phyloP scores from a whole-genome alignment of 2,329 filamentous ascomycete genomes.

The Tolypocladium sp. region DNA sequence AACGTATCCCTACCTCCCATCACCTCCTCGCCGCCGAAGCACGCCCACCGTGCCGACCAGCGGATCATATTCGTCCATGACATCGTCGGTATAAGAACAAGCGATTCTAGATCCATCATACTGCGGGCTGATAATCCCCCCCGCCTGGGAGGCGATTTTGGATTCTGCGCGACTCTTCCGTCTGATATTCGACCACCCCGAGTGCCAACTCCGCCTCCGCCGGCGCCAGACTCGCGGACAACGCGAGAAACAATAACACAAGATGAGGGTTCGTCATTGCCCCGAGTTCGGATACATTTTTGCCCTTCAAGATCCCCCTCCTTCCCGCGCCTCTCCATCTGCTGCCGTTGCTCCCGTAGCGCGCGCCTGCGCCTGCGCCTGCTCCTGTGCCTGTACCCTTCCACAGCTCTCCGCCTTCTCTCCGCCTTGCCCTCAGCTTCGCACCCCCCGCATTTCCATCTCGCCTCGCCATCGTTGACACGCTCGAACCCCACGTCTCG shows the following conservation, averaged over 20 bases:
- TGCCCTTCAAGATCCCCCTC: conserved; percentile 6
- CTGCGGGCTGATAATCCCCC: background rate
- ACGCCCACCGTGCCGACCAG: background rate
- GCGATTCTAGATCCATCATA: too few relatives aligned
- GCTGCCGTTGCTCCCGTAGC: background rate
- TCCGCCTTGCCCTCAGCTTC: background rate
- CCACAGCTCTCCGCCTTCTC: too few relatives aligned
- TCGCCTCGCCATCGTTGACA: background rate
- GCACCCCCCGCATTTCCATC: background rate
- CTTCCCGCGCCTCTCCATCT: background rate
- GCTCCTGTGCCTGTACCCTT: background rate
- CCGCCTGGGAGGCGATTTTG: background rate
- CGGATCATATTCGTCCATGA: background rate
- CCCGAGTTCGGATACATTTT: conserved; percentile 1
- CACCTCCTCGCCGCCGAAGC: background rate
- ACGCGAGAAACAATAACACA: conserved; percentile 16
- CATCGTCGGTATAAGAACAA: background rate
- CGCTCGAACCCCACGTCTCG: background rate
- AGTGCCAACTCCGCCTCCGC: background rate
- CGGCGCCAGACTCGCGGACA: background rate
- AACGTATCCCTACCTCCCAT: background rate
- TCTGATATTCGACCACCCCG: background rate
- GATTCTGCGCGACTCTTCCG: background rate
- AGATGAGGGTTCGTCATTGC: conserved; percentile 25
- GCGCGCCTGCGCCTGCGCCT: background rate